phyloP scores from a whole-genome alignment of 108 stramenopile genomes.

The Cyclotella choctawhatcheeana region DNA sequence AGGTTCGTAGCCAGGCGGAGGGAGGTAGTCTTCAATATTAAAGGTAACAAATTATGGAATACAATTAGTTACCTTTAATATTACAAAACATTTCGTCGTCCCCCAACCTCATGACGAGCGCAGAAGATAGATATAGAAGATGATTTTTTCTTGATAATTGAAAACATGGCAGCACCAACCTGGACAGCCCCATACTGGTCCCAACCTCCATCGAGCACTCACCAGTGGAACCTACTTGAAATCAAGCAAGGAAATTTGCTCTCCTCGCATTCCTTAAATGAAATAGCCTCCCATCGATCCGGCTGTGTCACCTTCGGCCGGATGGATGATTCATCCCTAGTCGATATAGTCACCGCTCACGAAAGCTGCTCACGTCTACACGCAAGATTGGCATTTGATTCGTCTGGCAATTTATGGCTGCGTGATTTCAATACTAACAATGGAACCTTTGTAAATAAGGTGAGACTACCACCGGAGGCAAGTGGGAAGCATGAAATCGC shows the following conservation, averaged over 20 bases:
- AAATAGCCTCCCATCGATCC: constrained; percentile 7
- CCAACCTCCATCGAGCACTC: constrained; percentile 22
- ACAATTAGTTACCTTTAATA: too few relatives aligned
- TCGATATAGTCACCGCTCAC: constrained; percentile 65
- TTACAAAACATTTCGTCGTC: too few relatives aligned
- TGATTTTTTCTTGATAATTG: too few relatives aligned
- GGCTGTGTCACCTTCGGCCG: constrained; percentile 66
- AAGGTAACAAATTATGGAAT: too few relatives aligned
- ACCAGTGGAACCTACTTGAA: constrained; percentile 47
- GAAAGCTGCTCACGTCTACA: constrained; percentile 77
- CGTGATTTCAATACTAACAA: constrained; percentile 69
- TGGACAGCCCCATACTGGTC: constrained; percentile 35
- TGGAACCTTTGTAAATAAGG: constrained; percentile 75
- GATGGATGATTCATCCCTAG: constrained; percentile 52
- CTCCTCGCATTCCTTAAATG: constrained; percentile 28
- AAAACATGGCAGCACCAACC: too few relatives aligned
- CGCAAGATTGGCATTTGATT: constrained; percentile 81
- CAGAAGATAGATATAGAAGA: too few relatives aligned
- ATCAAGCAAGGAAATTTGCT: constrained; percentile 44
- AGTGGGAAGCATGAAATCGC: constrained; percentile 46
- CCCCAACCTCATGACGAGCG: too few relatives aligned
- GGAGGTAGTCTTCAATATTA: too few relatives aligned
- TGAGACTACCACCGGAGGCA: constrained; percentile 55
- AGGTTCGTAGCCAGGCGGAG: too few relatives aligned
- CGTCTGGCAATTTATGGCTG: constrained; percentile 62